A percentile compares a stretch with the other conserved stretches of the same genome.
Conservation (phyloP, 2,329 filamentous ascomycete species). For the Penicillium crustosum region DNA sequence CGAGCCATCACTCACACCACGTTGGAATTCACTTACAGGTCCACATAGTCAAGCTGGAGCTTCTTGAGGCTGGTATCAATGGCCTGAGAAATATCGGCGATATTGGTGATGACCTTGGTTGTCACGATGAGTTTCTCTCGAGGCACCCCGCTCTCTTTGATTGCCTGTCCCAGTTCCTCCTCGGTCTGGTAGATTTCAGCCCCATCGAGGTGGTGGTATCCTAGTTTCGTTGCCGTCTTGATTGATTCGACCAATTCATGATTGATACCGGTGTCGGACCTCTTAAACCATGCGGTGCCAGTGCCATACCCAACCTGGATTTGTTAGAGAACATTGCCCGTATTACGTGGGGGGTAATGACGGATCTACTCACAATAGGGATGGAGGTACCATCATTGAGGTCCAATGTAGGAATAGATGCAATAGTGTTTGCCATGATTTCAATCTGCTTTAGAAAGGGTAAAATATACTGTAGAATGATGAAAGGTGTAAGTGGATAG, state of each 20-base stretch:
- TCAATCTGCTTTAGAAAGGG: background rate
- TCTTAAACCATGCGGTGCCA: constrained; percentile 66
- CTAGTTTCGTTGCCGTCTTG: constrained; percentile 59
- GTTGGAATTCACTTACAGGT: constrained; percentile 50
- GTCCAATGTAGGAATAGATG: constrained; percentile 48
- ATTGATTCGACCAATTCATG: constrained; percentile 55
- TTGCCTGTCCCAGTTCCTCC: constrained; percentile 49
- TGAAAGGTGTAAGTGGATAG: background rate
- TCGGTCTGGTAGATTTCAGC: constrained; percentile 58
- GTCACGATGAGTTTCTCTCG: constrained; percentile 54
- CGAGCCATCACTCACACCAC: background rate
- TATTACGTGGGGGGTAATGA: background rate
- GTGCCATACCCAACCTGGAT: constrained; percentile 60
- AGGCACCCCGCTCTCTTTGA: constrained; percentile 47
- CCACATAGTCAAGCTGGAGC: constrained; percentile 61
- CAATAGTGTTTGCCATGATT: constrained; percentile 10
- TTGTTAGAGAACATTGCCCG: constrained; percentile 1
- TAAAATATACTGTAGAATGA: background rate
- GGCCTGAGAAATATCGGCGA: constrained; percentile 56
- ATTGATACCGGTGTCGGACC: constrained; percentile 50
- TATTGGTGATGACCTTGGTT: constrained; percentile 57
- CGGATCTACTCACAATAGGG: constrained; percentile 50
- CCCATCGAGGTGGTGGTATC: constrained; percentile 63
- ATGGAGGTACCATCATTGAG: constrained; percentile 58
- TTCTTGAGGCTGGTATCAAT: constrained; percentile 59